Base-by-base conservation (phyloP, 2,329 filamentous ascomycete genomes). In the Alternaria triticimaculans region DNA sequence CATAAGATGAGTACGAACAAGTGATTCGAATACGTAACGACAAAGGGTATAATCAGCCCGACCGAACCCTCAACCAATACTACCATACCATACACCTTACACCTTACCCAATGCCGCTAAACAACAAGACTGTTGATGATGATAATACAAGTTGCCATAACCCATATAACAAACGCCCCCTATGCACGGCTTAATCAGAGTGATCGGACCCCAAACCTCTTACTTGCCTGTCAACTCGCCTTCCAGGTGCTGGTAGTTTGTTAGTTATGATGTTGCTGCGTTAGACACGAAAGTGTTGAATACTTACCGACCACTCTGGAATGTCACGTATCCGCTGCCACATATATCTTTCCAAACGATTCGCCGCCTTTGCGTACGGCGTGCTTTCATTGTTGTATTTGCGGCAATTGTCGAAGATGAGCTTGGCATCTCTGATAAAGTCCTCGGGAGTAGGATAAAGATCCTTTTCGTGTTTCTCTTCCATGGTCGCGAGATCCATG, bases 401-500 rank as follows among this genome's bases (percentile, higher is more conserved):
- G 70, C 94, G 90, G 80, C 96, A 99, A 80, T 99, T 99, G 78
- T 94, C 89, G 75, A 97, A 97, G 69, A 99, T 90, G 74, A 98
- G 87, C 76, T 90, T 90, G 10, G 94, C 92, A 78, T 99, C 96
- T 67, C 87, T 88, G 82, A 95, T 90, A 72, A 99, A 97, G 73
- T 98, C 96, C 76, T 98, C 94, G 0, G 96, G 95, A 0, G 89
- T 94, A 15, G 89, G 88, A 77, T 99, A 99, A 75, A 95, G 88
- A 81, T 98, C 96, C 43, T 93, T 93, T 76, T 98, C 94, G 67
- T 97, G 90, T 81, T 97, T 97, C 71, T 89, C 89, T 81, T 98
- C 96, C 95, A 99, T 98, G 20, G 94, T 97, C 51, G 88, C 90
- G 51, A 97, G 85, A 77, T 97, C 96, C 96, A 99, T 99, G 37